Conservation (phyloP, 2,329 filamentous ascomycete species). For the Rosellinia necatrix region DNA sequence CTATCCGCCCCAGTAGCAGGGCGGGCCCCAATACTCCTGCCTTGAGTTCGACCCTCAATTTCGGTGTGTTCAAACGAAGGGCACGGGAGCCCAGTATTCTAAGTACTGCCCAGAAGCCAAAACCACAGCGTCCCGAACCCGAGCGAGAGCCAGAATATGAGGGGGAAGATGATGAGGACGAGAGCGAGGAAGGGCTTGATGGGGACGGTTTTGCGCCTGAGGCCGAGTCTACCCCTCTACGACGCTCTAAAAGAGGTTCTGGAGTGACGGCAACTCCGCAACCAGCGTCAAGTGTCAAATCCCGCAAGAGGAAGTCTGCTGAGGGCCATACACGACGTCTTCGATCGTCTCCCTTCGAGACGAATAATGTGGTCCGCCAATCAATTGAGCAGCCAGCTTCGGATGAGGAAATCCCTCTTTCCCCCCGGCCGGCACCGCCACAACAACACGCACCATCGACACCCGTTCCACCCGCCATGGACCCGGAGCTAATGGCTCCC, state of each 20-base stretch:
- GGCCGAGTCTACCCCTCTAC: constrained; percentile 70
- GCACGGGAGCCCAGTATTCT: constrained; percentile 66
- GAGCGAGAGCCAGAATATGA: constrained; percentile 40
- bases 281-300: constrained; percentile 42
- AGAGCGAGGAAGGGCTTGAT: constrained; percentile 46
- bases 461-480: constrained; percentile 43
- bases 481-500: constrained; percentile 58
- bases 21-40: constrained; percentile 40
- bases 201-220: constrained; percentile 63
- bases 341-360: constrained; percentile 44
- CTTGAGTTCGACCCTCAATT: constrained; percentile 50
- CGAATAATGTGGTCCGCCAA: constrained; percentile 26
- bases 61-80: constrained; percentile 62
- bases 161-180: constrained; percentile 49
- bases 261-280: constrained; percentile 31
- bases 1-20: constrained; percentile 42
- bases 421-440: constrained; percentile 31
- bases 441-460: constrained; percentile 40
- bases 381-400: constrained; percentile 35
- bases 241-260: constrained; percentile 50
- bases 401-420: constrained; percentile 33
- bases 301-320: constrained; percentile 62
- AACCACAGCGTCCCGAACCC: constrained; percentile 37
- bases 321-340: constrained; percentile 46
- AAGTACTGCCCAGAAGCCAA: constrained; percentile 53